Conservation (phyloP, 768 basidiomycete genomes). For the Amanita jacksonii region DNA sequence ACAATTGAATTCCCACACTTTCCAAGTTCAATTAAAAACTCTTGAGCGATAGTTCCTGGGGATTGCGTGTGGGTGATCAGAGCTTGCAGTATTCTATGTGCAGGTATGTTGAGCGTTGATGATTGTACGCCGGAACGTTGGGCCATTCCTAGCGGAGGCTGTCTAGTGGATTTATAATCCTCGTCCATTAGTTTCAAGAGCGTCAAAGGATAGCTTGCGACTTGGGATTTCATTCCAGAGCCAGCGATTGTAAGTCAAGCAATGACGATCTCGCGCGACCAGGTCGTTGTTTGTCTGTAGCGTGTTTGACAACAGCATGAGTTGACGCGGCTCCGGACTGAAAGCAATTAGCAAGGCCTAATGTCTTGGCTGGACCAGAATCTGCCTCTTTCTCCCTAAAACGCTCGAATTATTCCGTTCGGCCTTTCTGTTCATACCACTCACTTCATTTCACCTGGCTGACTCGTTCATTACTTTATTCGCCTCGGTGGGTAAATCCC, state of each 20-base stretch:
- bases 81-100: too few relatives aligned
- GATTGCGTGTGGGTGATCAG: conserved; percentile 8
- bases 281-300: not conserved
- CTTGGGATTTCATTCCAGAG: not conserved
- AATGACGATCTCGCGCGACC: too few relatives aligned
- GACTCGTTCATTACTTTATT: not conserved
- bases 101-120: conserved; percentile 4
- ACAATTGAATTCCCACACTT: conserved; percentile 8
- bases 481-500: conserved; percentile 8
- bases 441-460: not conserved
- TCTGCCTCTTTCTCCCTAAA: conserved; percentile 2
- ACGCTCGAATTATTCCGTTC: not conserved
- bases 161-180: conserved; percentile 2
- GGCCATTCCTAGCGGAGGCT: conserved; percentile 7
- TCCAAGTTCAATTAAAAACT: too few relatives aligned
- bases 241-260: too few relatives aligned
- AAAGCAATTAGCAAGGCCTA: not conserved
- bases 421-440: not conserved
- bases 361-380: conserved; percentile 1
- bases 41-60: conserved; percentile 5
- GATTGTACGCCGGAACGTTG: conserved; percentile 5
- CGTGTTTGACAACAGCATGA: not conserved
- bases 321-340: too few relatives aligned
- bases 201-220: conserved; percentile 10
- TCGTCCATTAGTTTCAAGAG: conserved; percentile 10